Evolutionary conservation across 352 stramenopile genomes (phyloP).

Genomic region (Stramenopiles sp.): DNA sequence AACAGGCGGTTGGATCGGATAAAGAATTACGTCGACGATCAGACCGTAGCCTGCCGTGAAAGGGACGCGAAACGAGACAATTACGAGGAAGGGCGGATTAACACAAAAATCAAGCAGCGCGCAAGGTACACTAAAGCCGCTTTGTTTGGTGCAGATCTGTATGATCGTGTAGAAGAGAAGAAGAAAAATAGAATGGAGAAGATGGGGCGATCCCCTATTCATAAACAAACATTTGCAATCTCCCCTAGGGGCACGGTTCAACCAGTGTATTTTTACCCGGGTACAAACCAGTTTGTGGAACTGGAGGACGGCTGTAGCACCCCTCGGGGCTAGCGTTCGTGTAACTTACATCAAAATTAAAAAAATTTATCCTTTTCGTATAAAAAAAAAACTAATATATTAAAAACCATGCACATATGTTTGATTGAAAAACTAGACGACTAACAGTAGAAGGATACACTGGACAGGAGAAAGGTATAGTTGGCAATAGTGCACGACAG

Average conservation of each 20-base stretch:
- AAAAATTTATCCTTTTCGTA: not conserved
- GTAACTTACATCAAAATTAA: not conserved
- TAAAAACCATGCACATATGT: not conserved
- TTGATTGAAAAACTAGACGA: not conserved
- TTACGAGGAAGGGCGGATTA: not conserved
- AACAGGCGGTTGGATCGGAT: not conserved
- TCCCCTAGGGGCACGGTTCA: not conserved
- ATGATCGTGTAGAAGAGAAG: not conserved
- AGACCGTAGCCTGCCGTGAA: not conserved
- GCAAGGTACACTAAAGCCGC: not conserved
- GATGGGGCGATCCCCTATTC: not conserved
- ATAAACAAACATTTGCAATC: conserved; percentile 8
- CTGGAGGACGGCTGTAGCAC: not conserved
- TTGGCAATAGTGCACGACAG: not conserved
- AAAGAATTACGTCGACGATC: not conserved
- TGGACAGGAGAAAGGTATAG: not conserved
- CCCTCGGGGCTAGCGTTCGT: not conserved
- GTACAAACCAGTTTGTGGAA: not conserved
- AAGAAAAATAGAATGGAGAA: not conserved
- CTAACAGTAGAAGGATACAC: not conserved
- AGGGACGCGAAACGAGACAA: not conserved
- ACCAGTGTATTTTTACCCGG: not conserved
- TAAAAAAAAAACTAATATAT: not conserved
- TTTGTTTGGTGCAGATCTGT: not conserved
- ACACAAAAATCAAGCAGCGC: not conserved